Evolutionary conservation across 495 filamentous ascomycete species (phyloP).

Genomic region (Xylaria cubensis): DNA sequence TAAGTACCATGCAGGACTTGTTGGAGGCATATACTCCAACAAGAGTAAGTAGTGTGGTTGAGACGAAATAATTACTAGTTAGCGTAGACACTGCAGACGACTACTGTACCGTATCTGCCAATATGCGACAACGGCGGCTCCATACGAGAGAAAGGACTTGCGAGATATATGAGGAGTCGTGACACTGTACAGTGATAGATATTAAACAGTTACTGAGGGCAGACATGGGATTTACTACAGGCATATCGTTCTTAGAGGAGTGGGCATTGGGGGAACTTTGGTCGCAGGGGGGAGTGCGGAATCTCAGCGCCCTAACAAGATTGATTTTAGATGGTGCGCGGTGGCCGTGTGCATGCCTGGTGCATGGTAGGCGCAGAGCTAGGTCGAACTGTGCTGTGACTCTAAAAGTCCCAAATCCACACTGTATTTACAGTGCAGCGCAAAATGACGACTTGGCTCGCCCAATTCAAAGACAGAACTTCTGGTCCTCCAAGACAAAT

Average conservation of each 20-base stretch:
- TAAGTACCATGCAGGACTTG: slow-evolving; percentile 29
- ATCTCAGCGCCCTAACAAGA: slow-evolving; percentile 14
- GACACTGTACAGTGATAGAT: not conserved
- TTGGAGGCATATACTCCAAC: slow-evolving; percentile 10
- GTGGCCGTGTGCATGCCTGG: not conserved
- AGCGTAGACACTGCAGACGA: not conserved
- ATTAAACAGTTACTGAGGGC: not conserved
- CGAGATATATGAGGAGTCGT: not conserved
- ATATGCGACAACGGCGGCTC: not conserved
- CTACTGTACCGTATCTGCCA: not conserved
- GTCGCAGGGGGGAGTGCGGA: slow-evolving; percentile 21
- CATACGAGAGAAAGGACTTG: not conserved
- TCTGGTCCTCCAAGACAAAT: slow-evolving; percentile 25
- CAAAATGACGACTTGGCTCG: not conserved
- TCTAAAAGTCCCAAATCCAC: not conserved
- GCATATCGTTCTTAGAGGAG: not conserved
- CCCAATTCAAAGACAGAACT: slow-evolving; percentile 7
- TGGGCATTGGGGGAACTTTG: not conserved
- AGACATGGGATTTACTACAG: not conserved
- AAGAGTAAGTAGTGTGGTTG: not conserved
- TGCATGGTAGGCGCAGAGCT: not conserved
- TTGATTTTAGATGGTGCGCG: slow-evolving; percentile 10
- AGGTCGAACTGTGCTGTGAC: not conserved
- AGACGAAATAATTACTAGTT: not conserved
- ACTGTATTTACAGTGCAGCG: slow-evolving; percentile 20